Conservation (phyloP, 768 basidiomycete genomes). For the Mycena epipterygia region DNA sequence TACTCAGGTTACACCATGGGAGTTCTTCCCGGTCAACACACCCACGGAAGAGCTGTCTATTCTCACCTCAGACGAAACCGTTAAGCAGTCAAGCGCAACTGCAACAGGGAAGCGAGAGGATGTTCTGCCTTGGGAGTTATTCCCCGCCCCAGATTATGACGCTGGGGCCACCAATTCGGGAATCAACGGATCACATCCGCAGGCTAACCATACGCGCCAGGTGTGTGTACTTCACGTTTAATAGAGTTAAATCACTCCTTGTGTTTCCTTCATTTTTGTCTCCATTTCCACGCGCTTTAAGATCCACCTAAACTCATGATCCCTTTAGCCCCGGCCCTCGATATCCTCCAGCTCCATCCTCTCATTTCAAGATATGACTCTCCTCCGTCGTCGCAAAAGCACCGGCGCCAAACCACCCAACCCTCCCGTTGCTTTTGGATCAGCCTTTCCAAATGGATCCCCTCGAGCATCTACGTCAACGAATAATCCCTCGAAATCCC, state of each 20-base stretch:
- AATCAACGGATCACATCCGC: slow-evolving; percentile 21
- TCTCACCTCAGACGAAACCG: slow-evolving; percentile 8
- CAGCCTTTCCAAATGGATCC: background rate
- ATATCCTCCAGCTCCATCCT: slow-evolving; percentile 24
- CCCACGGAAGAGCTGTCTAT: slow-evolving; percentile 7
- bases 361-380: slow-evolving; percentile 37
- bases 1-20: slow-evolving; percentile 41
- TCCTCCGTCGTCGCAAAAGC: slow-evolving; percentile 51
- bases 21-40: slow-evolving; percentile 42
- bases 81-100: slow-evolving; percentile 14
- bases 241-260: background rate
- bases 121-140: slow-evolving; percentile 54
- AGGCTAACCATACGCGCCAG: slow-evolving; percentile 33
- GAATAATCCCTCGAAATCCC: slow-evolving; percentile 18
- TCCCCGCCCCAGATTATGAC: slow-evolving; percentile 42
- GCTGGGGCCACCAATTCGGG: slow-evolving; percentile 35
- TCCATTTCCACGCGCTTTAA: background rate
- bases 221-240: slow-evolving; percentile 15
- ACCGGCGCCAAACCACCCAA: slow-evolving; percentile 46
- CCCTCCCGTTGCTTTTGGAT: slow-evolving; percentile 11
- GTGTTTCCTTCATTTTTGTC: slow-evolving; percentile 2
- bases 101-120: slow-evolving; percentile 46
- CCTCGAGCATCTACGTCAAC: slow-evolving; percentile 24
- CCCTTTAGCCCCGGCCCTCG: slow-evolving; percentile 17
- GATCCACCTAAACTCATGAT: slow-evolving; percentile 18